Conservation (phyloP, 208 protist genomes). For the Acanthamoeba castellanii region DNA sequence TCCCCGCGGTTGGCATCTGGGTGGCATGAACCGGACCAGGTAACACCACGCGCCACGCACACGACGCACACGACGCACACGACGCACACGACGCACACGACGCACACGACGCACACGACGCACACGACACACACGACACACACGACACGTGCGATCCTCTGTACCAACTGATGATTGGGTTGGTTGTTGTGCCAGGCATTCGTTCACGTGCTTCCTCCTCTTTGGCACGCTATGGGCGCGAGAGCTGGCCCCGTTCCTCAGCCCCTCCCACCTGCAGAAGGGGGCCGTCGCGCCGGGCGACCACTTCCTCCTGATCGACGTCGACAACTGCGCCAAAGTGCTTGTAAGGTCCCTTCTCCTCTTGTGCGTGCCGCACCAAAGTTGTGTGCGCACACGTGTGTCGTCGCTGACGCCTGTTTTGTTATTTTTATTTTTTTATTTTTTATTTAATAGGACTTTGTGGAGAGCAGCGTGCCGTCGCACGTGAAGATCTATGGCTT, state of each 20-base stretch:
- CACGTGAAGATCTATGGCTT: conserved; percentile 51
- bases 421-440: no score
- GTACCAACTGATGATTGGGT: neutral
- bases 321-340: conserved; percentile 69
- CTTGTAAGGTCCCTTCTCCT: neutral
- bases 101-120: no score
- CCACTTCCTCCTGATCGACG: conserved; percentile 53
- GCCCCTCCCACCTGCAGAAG: neutral
- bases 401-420: neutral
- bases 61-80: neutral
- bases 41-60: neutral
- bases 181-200: conserved; percentile 11
- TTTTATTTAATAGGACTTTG: conserved; percentile 17
- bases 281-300: neutral
- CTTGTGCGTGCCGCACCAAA: neutral
- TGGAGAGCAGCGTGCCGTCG: conserved; percentile 42
- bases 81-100: no score
- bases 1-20: neutral
- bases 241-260: neutral
- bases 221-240: conserved; percentile 36
- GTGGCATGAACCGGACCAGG: conserved; percentile 45
- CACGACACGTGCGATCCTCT: no score
- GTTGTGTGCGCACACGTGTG: neutral
- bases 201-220: conserved; percentile 70
- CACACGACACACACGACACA: no score